Conservation (phyloP, 139 green algal species). For the Chlorella sp. region DNA sequence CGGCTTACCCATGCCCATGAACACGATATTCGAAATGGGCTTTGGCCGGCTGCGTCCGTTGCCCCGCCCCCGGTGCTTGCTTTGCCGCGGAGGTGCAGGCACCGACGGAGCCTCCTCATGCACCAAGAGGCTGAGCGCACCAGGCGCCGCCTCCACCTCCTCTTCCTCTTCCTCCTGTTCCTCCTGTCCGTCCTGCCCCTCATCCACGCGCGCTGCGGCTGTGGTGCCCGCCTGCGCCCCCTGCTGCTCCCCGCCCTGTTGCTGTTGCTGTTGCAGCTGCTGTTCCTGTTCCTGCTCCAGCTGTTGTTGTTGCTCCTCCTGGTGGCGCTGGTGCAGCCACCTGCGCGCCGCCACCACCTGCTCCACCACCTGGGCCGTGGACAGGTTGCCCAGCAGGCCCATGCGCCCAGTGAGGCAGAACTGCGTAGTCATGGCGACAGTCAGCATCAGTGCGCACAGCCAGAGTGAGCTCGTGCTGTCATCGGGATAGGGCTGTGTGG, state of each 20-base stretch:
- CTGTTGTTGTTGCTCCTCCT: conserved; percentile 9
- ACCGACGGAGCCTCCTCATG: too few species aligned
- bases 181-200: too few species aligned
- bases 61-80: too few species aligned
- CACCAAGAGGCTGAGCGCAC: too few species aligned
- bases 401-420: conserved; percentile 80
- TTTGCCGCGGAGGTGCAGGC: too few species aligned
- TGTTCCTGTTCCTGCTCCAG: background rate
- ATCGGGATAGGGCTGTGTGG: too few species aligned
- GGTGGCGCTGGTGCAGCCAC: conserved; percentile 29
- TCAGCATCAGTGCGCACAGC: conserved; percentile 6
- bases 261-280: background rate
- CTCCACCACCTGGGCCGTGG: conserved; percentile 73
- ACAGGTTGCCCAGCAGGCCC: conserved; percentile 67
- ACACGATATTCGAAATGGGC: conserved; percentile 78
- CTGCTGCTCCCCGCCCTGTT: conserved; percentile 2
- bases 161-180: too few species aligned
- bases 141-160: too few species aligned
- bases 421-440: conserved; percentile 2
- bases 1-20: conserved; percentile 80
- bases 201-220: too few species aligned
- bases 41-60: too few species aligned
- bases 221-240: too few species aligned
- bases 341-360: conserved; percentile 39
- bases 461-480: too few species aligned